A percentile compares a stretch with the other conserved stretches of the same genome.
These are phyloP conservation scores for Dothideomycetidae sp. DNA, from an alignment of 2,329 filamentous ascomycete genomes.

Conservation along the genomic window DNA sequence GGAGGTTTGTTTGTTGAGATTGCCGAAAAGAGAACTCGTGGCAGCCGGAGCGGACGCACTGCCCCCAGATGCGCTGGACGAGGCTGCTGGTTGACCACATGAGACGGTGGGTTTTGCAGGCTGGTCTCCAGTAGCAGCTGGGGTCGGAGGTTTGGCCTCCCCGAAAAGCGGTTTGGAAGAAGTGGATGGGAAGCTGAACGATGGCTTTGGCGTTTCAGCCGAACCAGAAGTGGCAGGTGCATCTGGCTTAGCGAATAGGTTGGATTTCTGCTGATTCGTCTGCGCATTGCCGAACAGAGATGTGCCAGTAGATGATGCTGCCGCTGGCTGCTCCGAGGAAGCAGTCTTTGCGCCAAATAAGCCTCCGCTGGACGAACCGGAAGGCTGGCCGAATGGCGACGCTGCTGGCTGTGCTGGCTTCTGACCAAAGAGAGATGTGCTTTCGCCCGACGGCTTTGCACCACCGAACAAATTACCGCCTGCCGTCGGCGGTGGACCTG, in stretches of 20 bases:
- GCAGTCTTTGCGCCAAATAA: slow-evolving; percentile 14
- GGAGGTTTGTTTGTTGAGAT: slow-evolving; percentile 2
- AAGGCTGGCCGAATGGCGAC: slow-evolving; percentile 6
- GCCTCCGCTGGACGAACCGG: slow-evolving; percentile 4
- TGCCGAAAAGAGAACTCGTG: slow-evolving; percentile 1
- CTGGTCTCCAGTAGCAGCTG: slow-evolving; percentile 1
- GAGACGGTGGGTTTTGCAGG: slow-evolving; percentile 1
- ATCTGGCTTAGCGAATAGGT: slow-evolving; percentile 4
- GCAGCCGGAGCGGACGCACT: slow-evolving; percentile 7
- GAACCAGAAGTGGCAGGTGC: slow-evolving; percentile 13
- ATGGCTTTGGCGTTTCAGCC: slow-evolving; percentile 24
- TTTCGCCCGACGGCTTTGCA: slow-evolving; percentile 6
- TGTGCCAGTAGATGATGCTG: slow-evolving; percentile 3
- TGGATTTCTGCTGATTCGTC: slow-evolving; percentile 1
- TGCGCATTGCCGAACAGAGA: slow-evolving; percentile 9
- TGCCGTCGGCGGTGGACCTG: slow-evolving; percentile 16
- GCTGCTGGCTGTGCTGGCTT: slow-evolving; percentile 8
- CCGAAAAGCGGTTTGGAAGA: slow-evolving; percentile 4
- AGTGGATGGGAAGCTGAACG: slow-evolving; percentile 12
- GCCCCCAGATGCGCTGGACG: slow-evolving; percentile 1
- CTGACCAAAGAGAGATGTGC: slow-evolving; percentile 14
- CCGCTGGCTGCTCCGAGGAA: slow-evolving; percentile 10
- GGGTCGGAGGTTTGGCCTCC: slow-evolving; percentile 6
- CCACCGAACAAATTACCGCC: slow-evolving; percentile 11
- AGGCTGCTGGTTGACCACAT: slow-evolving; percentile 6